Base-by-base conservation (phyloP, 139 green algal genomes). In the Parachlorella kessleri region DNA sequence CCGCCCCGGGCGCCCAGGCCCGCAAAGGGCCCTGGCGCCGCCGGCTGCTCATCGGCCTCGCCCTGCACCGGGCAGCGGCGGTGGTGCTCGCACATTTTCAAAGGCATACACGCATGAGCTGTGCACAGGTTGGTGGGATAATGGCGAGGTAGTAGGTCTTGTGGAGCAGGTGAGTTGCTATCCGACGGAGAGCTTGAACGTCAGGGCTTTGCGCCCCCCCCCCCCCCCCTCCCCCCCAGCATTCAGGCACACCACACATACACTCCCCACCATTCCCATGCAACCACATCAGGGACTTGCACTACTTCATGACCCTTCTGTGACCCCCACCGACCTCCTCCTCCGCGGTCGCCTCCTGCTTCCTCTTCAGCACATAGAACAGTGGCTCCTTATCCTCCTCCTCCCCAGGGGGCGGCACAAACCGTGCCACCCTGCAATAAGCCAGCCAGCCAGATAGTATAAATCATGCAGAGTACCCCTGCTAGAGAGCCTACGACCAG, bases 331-430 rank as follows among this genome's bases (percentile, higher is more conserved):
- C n/a, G n/a, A n/a, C n/a, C 48, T 78, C 73, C 21, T 75, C 73
- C 26, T 54, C 42, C 21, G 63, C 23, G 10, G 35, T 30, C 28
- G 35, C 18, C 28, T 7, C 54, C 18, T 54, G 38, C 23, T 70
- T 66, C 39, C 73, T 66, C 21, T 30, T 72, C 32, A 81, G 76
- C 23, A 81, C 76, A 36, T 76, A 81, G 33, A 81, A 81, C 5
- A 30, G 18, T 9, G 28, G 32, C 38, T 81, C 64, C 30, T 55
- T n/a, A 18, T 35, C 33, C 24, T 81, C 76, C 41, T 66, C 33
- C 59, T 76, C 24, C n/a, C n/a, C n/a, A n/a, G n/a, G n/a, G 14
- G 48, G 21, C 14, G 48, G 48, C 14, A 18, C 21, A 18, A 59
- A 59, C 14, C 48, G 48, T 14, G 48, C 48, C 48, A 59, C 48